Evolutionary conservation across 1,139 yeast species (phyloP).

Genomic region (Meyerozyma smithsonii): DNA sequence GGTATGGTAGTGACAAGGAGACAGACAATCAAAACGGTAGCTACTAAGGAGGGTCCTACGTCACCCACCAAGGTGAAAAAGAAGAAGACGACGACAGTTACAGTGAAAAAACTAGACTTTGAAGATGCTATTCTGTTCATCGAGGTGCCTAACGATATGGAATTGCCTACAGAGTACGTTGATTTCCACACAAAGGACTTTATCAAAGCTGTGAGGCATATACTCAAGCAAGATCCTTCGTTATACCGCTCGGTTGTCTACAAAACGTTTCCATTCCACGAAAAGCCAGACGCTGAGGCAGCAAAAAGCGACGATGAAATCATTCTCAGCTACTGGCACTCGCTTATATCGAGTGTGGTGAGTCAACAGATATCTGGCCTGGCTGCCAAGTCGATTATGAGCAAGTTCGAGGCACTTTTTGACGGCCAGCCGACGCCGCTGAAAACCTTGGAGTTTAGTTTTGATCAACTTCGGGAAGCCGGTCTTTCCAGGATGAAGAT

Average conservation of each 20-base stretch:
- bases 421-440: conserved; percentile 49
- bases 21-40: not conserved
- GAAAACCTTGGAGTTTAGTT: conserved; percentile 33
- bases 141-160: conserved; percentile 20
- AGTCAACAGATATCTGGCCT: conserved; percentile 85
- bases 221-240: conserved; percentile 40
- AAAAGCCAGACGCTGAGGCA: conserved; percentile 10
- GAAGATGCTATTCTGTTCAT: conserved; percentile 28
- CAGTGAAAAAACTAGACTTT: conserved; percentile 7
- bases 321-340: conserved; percentile 39
- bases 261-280: conserved; percentile 28
- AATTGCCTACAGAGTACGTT: conserved; percentile 38
- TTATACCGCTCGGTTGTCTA: conserved; percentile 31
- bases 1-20: not conserved
- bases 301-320: conserved; percentile 18
- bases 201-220: conserved; percentile 35
- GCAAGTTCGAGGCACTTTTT: conserved; percentile 37
- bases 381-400: conserved; percentile 66
- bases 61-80: not conserved
- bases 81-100: not conserved
- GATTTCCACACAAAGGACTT: conserved; percentile 41
- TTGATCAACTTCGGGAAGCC: conserved; percentile 50
- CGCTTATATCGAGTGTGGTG: conserved; percentile 44
- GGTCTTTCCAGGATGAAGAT: conserved; percentile 74
- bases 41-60: not conserved